These are phyloP conservation scores for Sarocladium kiliense DNA, from an alignment of 2,329 filamentous ascomycete species.

Conservation along the genomic window DNA sequence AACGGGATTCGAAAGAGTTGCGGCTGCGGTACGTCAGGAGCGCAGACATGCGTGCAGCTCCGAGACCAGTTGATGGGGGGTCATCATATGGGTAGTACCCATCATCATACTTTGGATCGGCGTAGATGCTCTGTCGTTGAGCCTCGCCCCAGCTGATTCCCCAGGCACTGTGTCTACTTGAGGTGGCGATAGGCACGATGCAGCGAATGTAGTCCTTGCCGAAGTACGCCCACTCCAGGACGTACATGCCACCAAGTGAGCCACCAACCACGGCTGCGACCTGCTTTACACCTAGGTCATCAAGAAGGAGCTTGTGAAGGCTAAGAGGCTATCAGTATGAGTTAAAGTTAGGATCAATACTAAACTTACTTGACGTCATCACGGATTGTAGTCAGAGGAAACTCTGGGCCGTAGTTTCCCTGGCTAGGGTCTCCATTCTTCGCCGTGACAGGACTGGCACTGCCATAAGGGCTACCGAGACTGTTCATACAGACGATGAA, in stretches of 20 bases:
- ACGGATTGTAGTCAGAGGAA: constrained; percentile 88
- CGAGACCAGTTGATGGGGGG: constrained; percentile 79
- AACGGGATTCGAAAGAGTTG: constrained; percentile 93
- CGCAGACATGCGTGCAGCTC: constrained; percentile 94
- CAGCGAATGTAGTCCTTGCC: constrained; percentile 78
- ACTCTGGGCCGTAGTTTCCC: constrained; percentile 87
- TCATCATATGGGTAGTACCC: constrained; percentile 89
- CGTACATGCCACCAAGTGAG: constrained; percentile 84
- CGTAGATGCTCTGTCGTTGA: constrained; percentile 90
- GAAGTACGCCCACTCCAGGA: constrained; percentile 88
- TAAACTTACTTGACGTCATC: constrained; percentile 83
- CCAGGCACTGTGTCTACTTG: constrained; percentile 81
- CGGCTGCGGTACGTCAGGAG: constrained; percentile 93
- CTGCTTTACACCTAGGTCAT: constrained; percentile 74
- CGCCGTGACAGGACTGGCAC: constrained; percentile 81
- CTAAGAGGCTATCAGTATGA: constrained; percentile 32
- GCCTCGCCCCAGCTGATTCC: constrained; percentile 89
- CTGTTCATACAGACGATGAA: constrained; percentile 86
- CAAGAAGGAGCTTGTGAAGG: constrained; percentile 73
- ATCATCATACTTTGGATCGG: constrained; percentile 96
- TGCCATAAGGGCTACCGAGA: constrained; percentile 78
- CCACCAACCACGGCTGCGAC: constrained; percentile 76
- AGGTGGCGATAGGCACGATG: constrained; percentile 80
- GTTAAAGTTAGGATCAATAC: neutral
- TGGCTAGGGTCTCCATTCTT: constrained; percentile 73